phyloP scores from a whole-genome alignment of 768 basidiomycete genomes.

The Mycena kentingensis region DNA sequence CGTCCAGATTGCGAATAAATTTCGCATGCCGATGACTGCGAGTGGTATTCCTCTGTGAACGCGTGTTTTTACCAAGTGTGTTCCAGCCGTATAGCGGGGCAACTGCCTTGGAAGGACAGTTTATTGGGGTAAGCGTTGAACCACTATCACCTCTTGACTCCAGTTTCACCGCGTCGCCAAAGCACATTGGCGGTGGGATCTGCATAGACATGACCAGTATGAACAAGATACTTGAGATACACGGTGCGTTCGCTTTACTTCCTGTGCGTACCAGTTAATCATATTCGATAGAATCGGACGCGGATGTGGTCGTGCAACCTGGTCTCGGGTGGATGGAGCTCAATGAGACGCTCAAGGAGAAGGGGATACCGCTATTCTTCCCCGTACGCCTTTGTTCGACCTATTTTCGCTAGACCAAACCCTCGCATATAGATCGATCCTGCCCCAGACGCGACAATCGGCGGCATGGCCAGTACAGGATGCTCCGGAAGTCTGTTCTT shows the following conservation, averaged over 20 bases:
- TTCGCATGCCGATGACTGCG: conserved; percentile 68
- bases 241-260: conserved; percentile 48
- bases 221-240: conserved; percentile 75
- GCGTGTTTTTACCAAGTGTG: background rate
- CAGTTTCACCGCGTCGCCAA: background rate
- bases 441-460: conserved; percentile 78
- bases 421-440: conserved; percentile 60
- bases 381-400: conserved; percentile 49
- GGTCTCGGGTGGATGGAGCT: conserved; percentile 73
- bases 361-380: conserved; percentile 81
- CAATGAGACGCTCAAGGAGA: conserved; percentile 67
- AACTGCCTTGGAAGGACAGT: conserved; percentile 81
- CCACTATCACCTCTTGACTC: background rate
- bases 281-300: conserved; percentile 55
- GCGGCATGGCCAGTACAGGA: conserved; percentile 85
- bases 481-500: conserved; percentile 70
- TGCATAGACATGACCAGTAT: conserved; percentile 79
- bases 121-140: conserved; percentile 51
- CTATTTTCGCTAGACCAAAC: background rate
- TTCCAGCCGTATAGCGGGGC: conserved; percentile 70
- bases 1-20: conserved; percentile 73
- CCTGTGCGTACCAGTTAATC: background rate
- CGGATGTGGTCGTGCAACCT: conserved; percentile 74
- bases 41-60: background rate
- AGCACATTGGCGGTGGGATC: conserved; percentile 61